Conservation (phyloP, 169 alveolate genomes). For the Plasmodium malariae region DNA sequence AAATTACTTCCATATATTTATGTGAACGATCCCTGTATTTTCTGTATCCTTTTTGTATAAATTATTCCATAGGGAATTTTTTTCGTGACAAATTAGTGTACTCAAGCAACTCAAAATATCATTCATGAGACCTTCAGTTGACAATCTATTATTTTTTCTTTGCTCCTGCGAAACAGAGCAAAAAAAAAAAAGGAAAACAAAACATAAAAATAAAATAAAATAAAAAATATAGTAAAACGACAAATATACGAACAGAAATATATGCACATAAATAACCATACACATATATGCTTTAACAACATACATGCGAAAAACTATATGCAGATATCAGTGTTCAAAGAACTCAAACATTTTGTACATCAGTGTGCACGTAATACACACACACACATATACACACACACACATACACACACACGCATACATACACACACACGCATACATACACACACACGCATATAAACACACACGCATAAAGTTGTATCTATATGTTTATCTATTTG, state of each 20-base stretch:
- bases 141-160: conserved; percentile 10
- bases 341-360: too few species aligned
- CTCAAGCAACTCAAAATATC: conserved; percentile 41
- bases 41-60: conserved; percentile 48
- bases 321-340: too few species aligned
- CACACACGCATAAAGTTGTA: not conserved
- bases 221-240: not conserved
- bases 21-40: conserved; percentile 57
- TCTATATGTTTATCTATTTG: not conserved
- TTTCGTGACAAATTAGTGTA: conserved; percentile 63
- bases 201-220: too few species aligned
- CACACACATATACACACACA: not conserved
- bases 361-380: too few species aligned
- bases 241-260: not conserved
- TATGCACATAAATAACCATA: too few species aligned
- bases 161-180: conserved; percentile 23
- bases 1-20: conserved; percentile 67
- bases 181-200: not conserved
- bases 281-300: too few species aligned
- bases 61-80: conserved; percentile 59
- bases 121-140: conserved; percentile 29
- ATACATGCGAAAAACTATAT: too few species aligned
- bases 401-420: not conserved
- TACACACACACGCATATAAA: too few species aligned
- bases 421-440: not conserved